Conservation (phyloP, 768 basidiomycete genomes). For the Rhizopogon vesiculosus region DNA sequence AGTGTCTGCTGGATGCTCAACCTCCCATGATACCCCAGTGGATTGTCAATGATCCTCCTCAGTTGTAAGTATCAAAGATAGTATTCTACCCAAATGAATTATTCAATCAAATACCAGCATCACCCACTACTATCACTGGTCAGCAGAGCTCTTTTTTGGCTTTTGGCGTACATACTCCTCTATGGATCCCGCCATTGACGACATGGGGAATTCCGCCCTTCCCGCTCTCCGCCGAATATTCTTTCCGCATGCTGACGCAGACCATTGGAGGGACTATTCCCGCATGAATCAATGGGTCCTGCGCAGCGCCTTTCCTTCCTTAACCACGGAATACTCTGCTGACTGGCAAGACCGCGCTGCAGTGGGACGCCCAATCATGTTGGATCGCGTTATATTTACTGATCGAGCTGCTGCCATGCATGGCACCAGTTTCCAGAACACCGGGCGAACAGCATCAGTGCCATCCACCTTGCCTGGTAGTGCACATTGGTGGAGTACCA, state of each 20-base stretch:
- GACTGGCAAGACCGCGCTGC: slow-evolving; percentile 82
- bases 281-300: slow-evolving; percentile 88
- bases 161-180: slow-evolving; percentile 90
- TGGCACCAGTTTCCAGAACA: slow-evolving; percentile 59
- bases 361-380: slow-evolving; percentile 65
- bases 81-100: background rate
- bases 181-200: slow-evolving; percentile 64
- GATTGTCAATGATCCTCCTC: slow-evolving; percentile 78
- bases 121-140: slow-evolving; percentile 92
- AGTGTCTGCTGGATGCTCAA: background rate
- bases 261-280: slow-evolving; percentile 89
- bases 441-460: slow-evolving; percentile 72
- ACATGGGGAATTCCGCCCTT: slow-evolving; percentile 64
- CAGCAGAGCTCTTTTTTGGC: slow-evolving; percentile 88
- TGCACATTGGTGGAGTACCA: slow-evolving; percentile 79
- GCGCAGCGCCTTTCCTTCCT: slow-evolving; percentile 74
- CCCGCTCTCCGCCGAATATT: slow-evolving; percentile 71
- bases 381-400: slow-evolving; percentile 84
- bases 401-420: slow-evolving; percentile 85
- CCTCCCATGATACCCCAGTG: slow-evolving; percentile 37
- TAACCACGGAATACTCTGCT: slow-evolving; percentile 71
- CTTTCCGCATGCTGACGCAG: slow-evolving; percentile 69
- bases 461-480: slow-evolving; percentile 74
- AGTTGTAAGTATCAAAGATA: slow-evolving; percentile 56
- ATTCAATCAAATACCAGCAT: slow-evolving; percentile 42